Evolutionary conservation across 768 basidiomycete genomes (phyloP).

Genomic region (Kwoniella bestiolae): DNA sequence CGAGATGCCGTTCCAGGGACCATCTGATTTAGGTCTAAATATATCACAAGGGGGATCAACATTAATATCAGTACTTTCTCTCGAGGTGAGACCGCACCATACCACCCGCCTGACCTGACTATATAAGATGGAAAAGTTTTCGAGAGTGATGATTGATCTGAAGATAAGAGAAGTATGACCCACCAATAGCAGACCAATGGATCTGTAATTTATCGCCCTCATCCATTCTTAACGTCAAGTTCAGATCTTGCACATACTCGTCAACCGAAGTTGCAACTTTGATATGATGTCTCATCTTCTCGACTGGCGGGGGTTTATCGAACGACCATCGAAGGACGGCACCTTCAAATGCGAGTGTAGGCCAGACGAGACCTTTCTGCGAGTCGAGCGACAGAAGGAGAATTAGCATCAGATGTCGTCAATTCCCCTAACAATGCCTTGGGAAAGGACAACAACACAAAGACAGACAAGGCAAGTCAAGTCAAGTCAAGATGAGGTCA

Average conservation of each 20-base stretch:
- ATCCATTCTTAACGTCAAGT: conserved; percentile 51
- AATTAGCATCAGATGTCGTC: neutral
- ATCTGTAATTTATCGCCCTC: conserved; percentile 61
- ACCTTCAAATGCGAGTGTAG: conserved; percentile 87
- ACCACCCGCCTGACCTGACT: too few relatives aligned
- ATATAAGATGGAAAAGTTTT: too few relatives aligned
- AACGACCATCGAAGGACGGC: conserved; percentile 84
- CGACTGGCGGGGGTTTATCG: conserved; percentile 75
- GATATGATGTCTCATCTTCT: conserved; percentile 79
- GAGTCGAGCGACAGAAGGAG: neutral
- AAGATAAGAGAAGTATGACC: conserved; percentile 61
- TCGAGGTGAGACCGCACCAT: too few relatives aligned
- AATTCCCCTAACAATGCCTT: too few relatives aligned
- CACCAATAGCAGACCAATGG: conserved; percentile 80
- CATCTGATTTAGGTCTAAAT: conserved; percentile 61
- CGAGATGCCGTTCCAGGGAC: conserved; percentile 45
- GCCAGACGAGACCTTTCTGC: conserved; percentile 38
- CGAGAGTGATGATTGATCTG: too few relatives aligned
- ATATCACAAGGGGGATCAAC: too few relatives aligned
- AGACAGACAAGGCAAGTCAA: neutral
- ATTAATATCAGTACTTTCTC: too few relatives aligned
- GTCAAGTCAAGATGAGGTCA: neutral
- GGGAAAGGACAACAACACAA: too few relatives aligned
- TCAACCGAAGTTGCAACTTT: conserved; percentile 89
- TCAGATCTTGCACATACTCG: conserved; percentile 73